Percentiles rank a stretch among this genome's conserved stretches.
These are phyloP conservation scores for Penicillium lagena DNA, from an alignment of 495 filamentous ascomycete species.

Conservation along the genomic window DNA sequence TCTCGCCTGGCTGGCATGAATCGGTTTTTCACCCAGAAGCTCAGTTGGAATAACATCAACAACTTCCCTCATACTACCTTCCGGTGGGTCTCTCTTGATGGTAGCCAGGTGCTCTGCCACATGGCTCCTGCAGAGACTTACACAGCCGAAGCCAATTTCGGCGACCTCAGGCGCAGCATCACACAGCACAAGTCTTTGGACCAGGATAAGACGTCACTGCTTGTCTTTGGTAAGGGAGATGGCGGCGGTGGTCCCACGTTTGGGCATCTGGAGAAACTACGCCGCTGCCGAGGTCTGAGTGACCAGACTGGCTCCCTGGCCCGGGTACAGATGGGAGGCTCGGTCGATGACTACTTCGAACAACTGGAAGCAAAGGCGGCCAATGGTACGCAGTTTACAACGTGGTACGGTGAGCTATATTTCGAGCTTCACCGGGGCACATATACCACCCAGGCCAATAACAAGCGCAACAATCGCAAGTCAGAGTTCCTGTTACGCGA, in stretches of 20 bases:
- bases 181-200: slow-evolving; percentile 94
- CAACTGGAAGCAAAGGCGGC: slow-evolving; percentile 65
- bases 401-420: slow-evolving; percentile 98
- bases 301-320: slow-evolving; percentile 80
- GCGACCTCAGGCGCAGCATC: slow-evolving; percentile 85
- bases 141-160: slow-evolving; percentile 90
- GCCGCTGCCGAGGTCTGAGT: slow-evolving; percentile 88
- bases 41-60: slow-evolving; percentile 98
- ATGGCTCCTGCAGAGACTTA: slow-evolving; percentile 95
- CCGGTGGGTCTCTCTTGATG: slow-evolving; percentile 93
- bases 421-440: slow-evolving; percentile 95
- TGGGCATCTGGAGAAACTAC: slow-evolving; percentile 87
- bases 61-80: slow-evolving; percentile 98
- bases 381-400: slow-evolving; percentile 73
- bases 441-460: slow-evolving; percentile 95
- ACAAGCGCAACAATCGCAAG: slow-evolving; percentile 88
- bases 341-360: slow-evolving; percentile 95
- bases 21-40: slow-evolving; percentile 94
- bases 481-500: slow-evolving; percentile 80
- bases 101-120: slow-evolving; percentile 93
- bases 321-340: slow-evolving; percentile 80
- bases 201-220: slow-evolving; percentile 76
- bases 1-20: slow-evolving; percentile 90
- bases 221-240: slow-evolving; percentile 94
- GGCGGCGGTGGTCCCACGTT: slow-evolving; percentile 95